Percentiles rank a stretch among this genome's conserved stretches.
phyloP scores from a whole-genome alignment of 805 yeast species.

The Yamadazyma sp. region DNA sequence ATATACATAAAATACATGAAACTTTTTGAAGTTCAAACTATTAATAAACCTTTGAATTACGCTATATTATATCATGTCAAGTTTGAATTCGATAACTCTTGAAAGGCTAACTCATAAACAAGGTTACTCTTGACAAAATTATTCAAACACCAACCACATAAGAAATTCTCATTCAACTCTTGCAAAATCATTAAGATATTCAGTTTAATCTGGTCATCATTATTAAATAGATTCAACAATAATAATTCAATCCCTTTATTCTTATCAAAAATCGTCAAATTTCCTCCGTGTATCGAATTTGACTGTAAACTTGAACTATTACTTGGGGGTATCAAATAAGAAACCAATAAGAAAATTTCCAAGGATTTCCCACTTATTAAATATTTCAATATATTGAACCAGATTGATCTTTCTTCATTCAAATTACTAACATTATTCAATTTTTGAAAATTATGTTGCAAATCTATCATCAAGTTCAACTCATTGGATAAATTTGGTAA shows the following conservation, averaged over 20 bases:
- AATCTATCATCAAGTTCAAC: constrained; percentile 39
- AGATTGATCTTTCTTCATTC: constrained; percentile 28
- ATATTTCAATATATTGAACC: constrained; percentile 42
- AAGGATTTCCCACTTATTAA: constrained; percentile 40
- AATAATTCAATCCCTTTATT: constrained; percentile 44
- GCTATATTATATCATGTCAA: not conserved
- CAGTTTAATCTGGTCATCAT: constrained; percentile 37
- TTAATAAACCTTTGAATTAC: too few species aligned
- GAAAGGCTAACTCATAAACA: constrained; percentile 39
- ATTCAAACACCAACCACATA: constrained; percentile 44
- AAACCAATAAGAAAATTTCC: constrained; percentile 36
- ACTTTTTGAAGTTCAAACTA: too few species aligned
- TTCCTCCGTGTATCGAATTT: constrained; percentile 37
- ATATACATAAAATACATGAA: too few species aligned
- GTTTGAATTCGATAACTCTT: constrained; percentile 21
- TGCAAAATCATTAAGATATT: constrained; percentile 41
- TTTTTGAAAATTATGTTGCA: constrained; percentile 40
- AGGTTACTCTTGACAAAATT: constrained; percentile 34
- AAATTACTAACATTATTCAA: constrained; percentile 19
- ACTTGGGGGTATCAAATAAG: constrained; percentile 41
- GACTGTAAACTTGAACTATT: constrained; percentile 37
- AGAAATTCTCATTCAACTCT: constrained; percentile 40
- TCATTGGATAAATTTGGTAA: constrained; percentile 39
- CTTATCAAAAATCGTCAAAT: constrained; percentile 39
- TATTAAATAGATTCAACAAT: constrained; percentile 39